A percentile compares a stretch with the other conserved stretches of the same genome.
Evolutionary conservation across 768 basidiomycete species (phyloP).

Genomic region (Pholiota microspora): DNA sequence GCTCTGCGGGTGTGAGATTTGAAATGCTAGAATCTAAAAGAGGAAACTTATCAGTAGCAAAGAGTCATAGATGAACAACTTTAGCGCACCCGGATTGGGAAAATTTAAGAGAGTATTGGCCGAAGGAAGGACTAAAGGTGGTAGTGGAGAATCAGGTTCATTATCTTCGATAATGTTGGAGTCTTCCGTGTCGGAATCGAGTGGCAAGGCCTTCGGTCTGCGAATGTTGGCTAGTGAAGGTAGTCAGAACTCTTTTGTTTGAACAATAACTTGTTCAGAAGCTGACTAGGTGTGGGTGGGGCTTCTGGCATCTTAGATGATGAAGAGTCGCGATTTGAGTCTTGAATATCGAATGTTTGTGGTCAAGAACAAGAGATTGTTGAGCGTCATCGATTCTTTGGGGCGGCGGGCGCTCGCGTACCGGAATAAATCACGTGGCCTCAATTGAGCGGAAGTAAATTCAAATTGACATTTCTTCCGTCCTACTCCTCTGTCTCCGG

Average conservation of each 20-base stretch:
- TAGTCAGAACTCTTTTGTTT: too few relatives aligned
- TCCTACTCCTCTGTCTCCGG: too few relatives aligned
- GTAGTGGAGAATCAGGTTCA: neutral
- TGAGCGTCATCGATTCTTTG: too few relatives aligned
- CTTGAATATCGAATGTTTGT: neutral
- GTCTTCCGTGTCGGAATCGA: constrained; percentile 14
- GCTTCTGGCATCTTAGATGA: neutral
- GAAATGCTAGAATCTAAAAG: constrained; percentile 7
- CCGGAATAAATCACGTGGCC: too few relatives aligned
- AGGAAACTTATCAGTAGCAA: neutral
- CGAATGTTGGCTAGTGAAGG: constrained; percentile 2
- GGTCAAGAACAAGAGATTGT: too few relatives aligned
- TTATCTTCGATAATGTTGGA: neutral
- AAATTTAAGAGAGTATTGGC: constrained; percentile 14
- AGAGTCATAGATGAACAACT: neutral
- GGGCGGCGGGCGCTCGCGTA: too few relatives aligned
- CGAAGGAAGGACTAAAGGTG: constrained; percentile 15
- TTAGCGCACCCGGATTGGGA: constrained; percentile 6
- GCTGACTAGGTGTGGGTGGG: neutral
- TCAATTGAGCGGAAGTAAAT: too few relatives aligned
- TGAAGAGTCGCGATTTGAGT: too few relatives aligned
- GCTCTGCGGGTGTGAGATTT: constrained; percentile 19
- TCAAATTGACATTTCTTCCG: neutral
- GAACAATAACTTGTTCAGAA: too few relatives aligned
- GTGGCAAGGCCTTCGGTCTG: constrained; percentile 14